A percentile compares a stretch with the other conserved stretches of the same genome.
phyloP scores from a whole-genome alignment of 1,139 yeast genomes.

The Blastobotrys petasosporus region DNA sequence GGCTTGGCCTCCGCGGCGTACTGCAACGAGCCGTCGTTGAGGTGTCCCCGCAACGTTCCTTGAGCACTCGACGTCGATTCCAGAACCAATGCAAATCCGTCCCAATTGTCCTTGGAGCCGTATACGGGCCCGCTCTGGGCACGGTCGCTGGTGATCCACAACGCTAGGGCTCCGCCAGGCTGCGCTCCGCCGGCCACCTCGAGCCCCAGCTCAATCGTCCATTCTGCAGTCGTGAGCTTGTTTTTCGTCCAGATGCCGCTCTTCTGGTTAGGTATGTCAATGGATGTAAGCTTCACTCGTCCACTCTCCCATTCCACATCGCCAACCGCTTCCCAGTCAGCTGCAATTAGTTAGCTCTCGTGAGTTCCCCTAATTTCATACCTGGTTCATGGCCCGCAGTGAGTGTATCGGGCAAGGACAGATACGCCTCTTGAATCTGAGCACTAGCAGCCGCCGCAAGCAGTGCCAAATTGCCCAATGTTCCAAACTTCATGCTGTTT shows the following conservation, averaged over 20 bases:
- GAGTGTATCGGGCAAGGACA: constrained; percentile 7
- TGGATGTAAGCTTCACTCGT: constrained; percentile 22
- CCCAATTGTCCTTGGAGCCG: constrained; percentile 37
- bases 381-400: no score
- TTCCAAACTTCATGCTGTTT: no score
- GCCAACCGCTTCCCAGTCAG: no score
- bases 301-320: no score
- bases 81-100: constrained; percentile 36
- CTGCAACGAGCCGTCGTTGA: constrained; percentile 34
- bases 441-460: neutral
- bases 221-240: constrained; percentile 28
- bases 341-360: no score
- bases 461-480: neutral
- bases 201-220: constrained; percentile 34
- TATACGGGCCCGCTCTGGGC: constrained; percentile 32
- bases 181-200: constrained; percentile 30
- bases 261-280: constrained; percentile 21
- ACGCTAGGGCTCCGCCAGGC: constrained; percentile 35
- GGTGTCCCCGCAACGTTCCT: constrained; percentile 37
- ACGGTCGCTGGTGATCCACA: constrained; percentile 34
- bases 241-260: constrained; percentile 34
- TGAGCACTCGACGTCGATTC: constrained; percentile 28
- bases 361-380: no score
- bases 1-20: constrained; percentile 16
- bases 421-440: neutral